Evolutionary conservation across 2,329 filamentous ascomycete genomes (phyloP).

Genomic region (Metarhizium brunneum): DNA sequence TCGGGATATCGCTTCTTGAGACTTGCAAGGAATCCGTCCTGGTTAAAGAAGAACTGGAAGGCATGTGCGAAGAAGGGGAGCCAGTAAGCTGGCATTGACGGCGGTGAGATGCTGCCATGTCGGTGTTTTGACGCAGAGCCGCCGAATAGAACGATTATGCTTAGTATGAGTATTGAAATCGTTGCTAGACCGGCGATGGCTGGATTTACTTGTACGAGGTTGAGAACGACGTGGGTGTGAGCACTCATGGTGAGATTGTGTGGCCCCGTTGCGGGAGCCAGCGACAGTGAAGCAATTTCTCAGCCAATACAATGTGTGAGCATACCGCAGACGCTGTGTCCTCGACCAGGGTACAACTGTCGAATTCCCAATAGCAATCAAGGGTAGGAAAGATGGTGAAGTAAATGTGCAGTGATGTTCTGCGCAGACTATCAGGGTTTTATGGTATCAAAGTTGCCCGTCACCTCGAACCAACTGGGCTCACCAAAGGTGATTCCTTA

Average conservation of each 20-base stretch:
- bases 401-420: background rate
- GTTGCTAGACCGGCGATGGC: background rate
- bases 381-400: background rate
- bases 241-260: background rate
- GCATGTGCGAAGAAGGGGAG: constrained; percentile 27
- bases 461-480: background rate
- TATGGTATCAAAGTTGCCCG: background rate
- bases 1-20: constrained; percentile 22
- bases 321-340: constrained; percentile 2
- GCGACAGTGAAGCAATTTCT: background rate
- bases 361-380: background rate
- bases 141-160: constrained; percentile 7
- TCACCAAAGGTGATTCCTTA: background rate
- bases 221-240: background rate
- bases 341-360: background rate
- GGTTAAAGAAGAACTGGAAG: constrained; percentile 20
- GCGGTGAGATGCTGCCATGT: constrained; percentile 9
- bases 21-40: constrained; percentile 19
- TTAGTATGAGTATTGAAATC: background rate
- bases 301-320: background rate
- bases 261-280: background rate
- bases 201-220: background rate
- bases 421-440: constrained; percentile 16
- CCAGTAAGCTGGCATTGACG: constrained; percentile 23
- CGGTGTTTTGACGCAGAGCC: constrained; percentile 28